phyloP scores from a whole-genome alignment of 208 protist genomes.

The Crithidia bombi region DNA sequence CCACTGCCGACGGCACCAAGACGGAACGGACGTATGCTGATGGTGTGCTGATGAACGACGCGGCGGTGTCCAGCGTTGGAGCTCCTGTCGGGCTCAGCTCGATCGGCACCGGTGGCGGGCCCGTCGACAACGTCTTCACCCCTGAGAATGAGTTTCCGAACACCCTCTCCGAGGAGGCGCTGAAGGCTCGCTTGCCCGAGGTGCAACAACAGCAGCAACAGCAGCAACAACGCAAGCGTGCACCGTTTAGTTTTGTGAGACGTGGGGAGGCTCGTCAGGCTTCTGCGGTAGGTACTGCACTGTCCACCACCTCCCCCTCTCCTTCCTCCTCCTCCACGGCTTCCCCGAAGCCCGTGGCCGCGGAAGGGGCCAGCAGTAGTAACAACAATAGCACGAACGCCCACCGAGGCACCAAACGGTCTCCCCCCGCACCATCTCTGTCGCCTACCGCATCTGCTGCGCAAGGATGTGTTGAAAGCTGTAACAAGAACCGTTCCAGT shows the following conservation, averaged over 20 bases:
- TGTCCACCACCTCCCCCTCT: not conserved
- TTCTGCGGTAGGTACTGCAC: slow-evolving; percentile 3
- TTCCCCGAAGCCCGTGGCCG: too few relatives aligned
- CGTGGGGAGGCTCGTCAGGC: slow-evolving; percentile 45
- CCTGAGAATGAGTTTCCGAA: slow-evolving; percentile 83
- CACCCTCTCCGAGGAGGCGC: slow-evolving; percentile 59
- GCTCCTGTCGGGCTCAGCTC: slow-evolving; percentile 7
- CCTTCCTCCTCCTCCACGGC: not conserved
- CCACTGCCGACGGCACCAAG: slow-evolving; percentile 39
- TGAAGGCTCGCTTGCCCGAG: slow-evolving; percentile 39
- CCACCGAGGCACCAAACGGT: not conserved
- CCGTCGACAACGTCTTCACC: slow-evolving; percentile 49
- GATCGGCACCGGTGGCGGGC: not conserved
- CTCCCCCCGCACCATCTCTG: not conserved
- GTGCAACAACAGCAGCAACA: slow-evolving; percentile 14
- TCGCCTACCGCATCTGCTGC: not conserved
- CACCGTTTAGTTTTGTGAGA: slow-evolving; percentile 55
- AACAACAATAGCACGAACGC: not conserved
- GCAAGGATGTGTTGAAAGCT: not conserved
- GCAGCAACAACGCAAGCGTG: slow-evolving; percentile 28
- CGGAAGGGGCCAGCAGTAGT: not conserved
- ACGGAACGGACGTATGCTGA: slow-evolving; percentile 64
- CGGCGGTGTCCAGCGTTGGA: not conserved
- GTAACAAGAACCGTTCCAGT: not conserved
- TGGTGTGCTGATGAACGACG: slow-evolving; percentile 48